A percentile compares a stretch with the other conserved stretches of the same genome.
phyloP scores from a whole-genome alignment of 1,284 basidiomycete genomes.

The Rhodotorula sp. region DNA sequence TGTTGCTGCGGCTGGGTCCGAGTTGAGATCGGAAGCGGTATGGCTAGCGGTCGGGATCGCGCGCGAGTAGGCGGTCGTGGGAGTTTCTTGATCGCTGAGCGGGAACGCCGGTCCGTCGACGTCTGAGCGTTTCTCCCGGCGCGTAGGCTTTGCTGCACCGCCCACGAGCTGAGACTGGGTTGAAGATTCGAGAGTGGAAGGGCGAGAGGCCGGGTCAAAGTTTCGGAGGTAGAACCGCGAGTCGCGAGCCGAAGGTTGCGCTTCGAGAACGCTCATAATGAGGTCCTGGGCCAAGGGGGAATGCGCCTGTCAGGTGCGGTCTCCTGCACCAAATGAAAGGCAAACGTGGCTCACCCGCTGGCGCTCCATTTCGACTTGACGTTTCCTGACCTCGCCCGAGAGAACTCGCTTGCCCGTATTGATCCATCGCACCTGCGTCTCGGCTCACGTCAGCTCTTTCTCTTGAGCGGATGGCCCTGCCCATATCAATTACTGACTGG shows the following conservation, averaged over 20 bases:
- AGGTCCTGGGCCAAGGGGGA: constrained; percentile 67
- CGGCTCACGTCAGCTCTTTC: background rate
- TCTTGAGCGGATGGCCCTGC: background rate
- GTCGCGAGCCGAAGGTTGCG: constrained; percentile 88
- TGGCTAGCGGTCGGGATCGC: constrained; percentile 40
- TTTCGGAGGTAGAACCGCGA: constrained; percentile 83
- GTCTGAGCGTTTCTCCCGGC: background rate
- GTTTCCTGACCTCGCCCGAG: constrained; percentile 14
- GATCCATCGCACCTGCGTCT: background rate
- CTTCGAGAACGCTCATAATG: constrained; percentile 88
- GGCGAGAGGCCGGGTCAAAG: constrained; percentile 60
- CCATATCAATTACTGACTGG: background rate
- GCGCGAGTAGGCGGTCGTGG: constrained; percentile 43
- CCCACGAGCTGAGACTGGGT: background rate
- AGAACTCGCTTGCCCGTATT: background rate
- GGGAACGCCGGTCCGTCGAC: constrained; percentile 40
- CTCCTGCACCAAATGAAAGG: no score
- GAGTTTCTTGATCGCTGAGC: constrained; percentile 42
- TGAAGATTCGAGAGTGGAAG: background rate
- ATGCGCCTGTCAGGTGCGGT: background rate
- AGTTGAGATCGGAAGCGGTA: background rate
- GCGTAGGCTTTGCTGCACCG: background rate
- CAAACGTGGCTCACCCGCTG: constrained; percentile 24
- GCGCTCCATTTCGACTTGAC: constrained; percentile 30
- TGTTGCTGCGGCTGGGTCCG: background rate